These are phyloP conservation scores for Nicotiana paniculata DNA, from an alignment of 257 asterid genomes.

Conservation along the genomic window DNA sequence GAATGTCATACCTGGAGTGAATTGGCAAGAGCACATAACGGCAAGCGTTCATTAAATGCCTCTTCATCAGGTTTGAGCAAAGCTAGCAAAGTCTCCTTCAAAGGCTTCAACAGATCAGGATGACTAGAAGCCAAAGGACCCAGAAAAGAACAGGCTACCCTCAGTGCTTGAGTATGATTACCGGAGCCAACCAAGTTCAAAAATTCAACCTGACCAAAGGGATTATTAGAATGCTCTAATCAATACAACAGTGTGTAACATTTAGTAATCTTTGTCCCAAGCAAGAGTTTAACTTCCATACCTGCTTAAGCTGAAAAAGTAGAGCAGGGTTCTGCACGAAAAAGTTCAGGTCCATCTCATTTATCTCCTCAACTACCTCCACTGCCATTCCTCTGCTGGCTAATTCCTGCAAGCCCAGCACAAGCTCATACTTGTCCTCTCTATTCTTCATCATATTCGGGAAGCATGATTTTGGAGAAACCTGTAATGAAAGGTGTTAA, in stretches of 20 bases:
- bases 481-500: conserved; percentile 44
- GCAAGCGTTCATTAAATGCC: conserved; percentile 45
- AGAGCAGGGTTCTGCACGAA: conserved; percentile 59
- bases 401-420: conserved; percentile 63
- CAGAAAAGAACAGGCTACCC: conserved; percentile 76
- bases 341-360: conserved; percentile 64
- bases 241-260: neutral
- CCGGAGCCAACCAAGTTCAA: conserved; percentile 67
- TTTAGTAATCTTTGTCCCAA: neutral
- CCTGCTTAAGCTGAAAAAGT: conserved; percentile 95
- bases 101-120: conserved; percentile 69
- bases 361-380: conserved; percentile 86
- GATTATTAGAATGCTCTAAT: neutral
- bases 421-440: conserved; percentile 52
- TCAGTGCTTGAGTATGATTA: conserved; percentile 73
- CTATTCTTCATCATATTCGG: conserved; percentile 26
- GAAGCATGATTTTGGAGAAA: conserved; percentile 32
- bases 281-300: conserved; percentile 75
- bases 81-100: conserved; percentile 77
- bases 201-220: conserved; percentile 68
- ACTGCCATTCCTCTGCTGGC: conserved; percentile 82
- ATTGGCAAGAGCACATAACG: conserved; percentile 77
- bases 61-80: conserved; percentile 76
- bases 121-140: conserved; percentile 90
- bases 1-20: conserved; percentile 71